Conservation (phyloP, 164 flowering plant genomes). For the Sextonia rubra region DNA sequence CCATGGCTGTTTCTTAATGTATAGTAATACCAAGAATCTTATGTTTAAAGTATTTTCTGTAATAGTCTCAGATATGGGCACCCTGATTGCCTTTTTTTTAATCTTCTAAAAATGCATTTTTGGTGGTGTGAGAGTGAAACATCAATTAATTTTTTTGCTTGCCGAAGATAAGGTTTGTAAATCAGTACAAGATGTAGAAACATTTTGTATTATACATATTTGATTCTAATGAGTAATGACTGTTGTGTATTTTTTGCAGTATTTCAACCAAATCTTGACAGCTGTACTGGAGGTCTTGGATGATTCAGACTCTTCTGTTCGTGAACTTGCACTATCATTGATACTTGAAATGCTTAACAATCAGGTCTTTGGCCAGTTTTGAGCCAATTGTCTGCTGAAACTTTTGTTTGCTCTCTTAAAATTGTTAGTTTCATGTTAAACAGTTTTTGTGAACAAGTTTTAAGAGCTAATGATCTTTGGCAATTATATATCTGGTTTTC, state of each 20-base stretch:
- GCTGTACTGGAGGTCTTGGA: slow-evolving; percentile 89
- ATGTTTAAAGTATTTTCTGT: too few relatives aligned
- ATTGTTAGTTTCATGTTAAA: not conserved
- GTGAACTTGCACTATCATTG: slow-evolving; percentile 77
- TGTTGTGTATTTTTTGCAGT: slow-evolving; percentile 44
- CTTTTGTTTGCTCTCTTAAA: not conserved
- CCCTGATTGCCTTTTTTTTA: too few relatives aligned
- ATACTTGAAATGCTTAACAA: slow-evolving; percentile 83
- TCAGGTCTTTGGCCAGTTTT: slow-evolving; percentile 45
- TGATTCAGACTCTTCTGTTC: slow-evolving; percentile 72
- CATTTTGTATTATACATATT: not conserved
- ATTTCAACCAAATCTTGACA: slow-evolving; percentile 93
- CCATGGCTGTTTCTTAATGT: too few relatives aligned
- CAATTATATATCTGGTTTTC: slow-evolving; percentile 14
- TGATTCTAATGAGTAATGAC: not conserved
- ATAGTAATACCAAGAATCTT: too few relatives aligned
- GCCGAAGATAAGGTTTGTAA: too few relatives aligned
- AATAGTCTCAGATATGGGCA: too few relatives aligned
- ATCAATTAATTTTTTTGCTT: too few relatives aligned
- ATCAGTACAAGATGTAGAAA: too few relatives aligned
- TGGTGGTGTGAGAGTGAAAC: too few relatives aligned
- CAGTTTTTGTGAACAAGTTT: not conserved
- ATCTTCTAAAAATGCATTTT: too few relatives aligned
- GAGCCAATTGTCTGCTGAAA: too few relatives aligned
- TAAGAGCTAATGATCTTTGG: not conserved